Evolutionary conservation across 768 basidiomycete genomes (phyloP), one percentile per base, ranked within the genome.

Genomic region (Lentinula edodes): DNA sequence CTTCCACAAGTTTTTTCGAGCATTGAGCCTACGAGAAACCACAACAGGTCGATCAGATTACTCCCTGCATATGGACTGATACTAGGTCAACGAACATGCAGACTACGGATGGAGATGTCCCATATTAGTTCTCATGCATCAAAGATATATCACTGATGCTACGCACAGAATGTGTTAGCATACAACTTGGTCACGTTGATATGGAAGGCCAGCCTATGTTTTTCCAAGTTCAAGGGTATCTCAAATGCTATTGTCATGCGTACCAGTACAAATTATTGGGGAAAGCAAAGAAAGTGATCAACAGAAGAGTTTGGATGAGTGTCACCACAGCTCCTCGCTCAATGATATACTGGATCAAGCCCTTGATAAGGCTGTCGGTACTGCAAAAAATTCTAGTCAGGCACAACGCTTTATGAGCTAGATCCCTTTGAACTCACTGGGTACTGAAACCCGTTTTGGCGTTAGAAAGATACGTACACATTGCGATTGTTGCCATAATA

Each of bases 101-200:
- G n/a, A 58, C 42, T 43, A 28, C 15, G 38, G 6, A 20, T 15
- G 9, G 15, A 12, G 6, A 23, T 48, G 46, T 48, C 12, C 20
- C 39, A 28, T 13, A 32, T 36, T 12, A 35, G 28, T 53, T 3
- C 16, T 36, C 15, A 8, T 16, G 9, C 20, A 48, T 51, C 23
- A 23, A 5, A 23, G 28, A 28, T 34, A 51, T 51, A 53, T 15
- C 36, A 53, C 34, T 32, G 18, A 20, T 15, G 2, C n/a, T 23
- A 45, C 80, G 72, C 58, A 80, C 80, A 80, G 67, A 80, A 80
- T 0, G 79, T 80, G 62, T 80, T 80, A 16, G 76, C 79, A 63
- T 81, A 81, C 7, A 81, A 69, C 50, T 77, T 80, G 5, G 79
- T 80, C 8, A 80, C 76, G 60, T 79, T 80, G 61, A 80, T 71